phyloP scores from a whole-genome alignment of 1,284 basidiomycete species.

The Ceratobasidium sp. region DNA sequence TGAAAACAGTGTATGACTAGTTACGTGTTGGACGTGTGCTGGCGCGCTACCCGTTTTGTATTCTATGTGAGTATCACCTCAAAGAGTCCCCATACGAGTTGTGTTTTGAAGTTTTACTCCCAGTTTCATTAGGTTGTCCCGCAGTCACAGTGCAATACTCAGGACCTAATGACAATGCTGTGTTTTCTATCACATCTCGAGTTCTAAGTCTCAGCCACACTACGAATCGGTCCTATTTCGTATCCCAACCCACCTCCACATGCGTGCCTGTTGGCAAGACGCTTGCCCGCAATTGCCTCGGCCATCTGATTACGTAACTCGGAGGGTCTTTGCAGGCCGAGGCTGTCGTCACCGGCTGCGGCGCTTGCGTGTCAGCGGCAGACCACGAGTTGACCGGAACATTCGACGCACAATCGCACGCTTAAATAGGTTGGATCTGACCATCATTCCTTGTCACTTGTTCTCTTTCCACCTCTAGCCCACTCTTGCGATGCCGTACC shows the following conservation, averaged over 20 bases:
- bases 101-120: background rate
- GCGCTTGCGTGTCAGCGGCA: slow-evolving; percentile 15
- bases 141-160: slow-evolving; percentile 25
- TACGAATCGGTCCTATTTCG: too few species aligned
- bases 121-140: background rate
- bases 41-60: background rate
- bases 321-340: background rate
- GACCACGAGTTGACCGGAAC: background rate
- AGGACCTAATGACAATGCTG: slow-evolving; percentile 8
- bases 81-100: background rate
- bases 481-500: slow-evolving; percentile 16
- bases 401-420: background rate
- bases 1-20: slow-evolving; percentile 45
- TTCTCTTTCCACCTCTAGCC: background rate
- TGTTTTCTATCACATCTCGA: background rate
- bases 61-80: background rate
- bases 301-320: background rate
- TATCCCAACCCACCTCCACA: background rate
- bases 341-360: slow-evolving; percentile 17
- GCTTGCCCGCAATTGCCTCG: slow-evolving; percentile 1
- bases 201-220: background rate
- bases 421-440: background rate
- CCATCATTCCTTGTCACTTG: background rate
- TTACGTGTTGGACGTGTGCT: background rate
- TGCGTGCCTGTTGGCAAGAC: background rate